phyloP scores from a whole-genome alignment of 73 alveolate species.

The Paramecium caudatum region DNA sequence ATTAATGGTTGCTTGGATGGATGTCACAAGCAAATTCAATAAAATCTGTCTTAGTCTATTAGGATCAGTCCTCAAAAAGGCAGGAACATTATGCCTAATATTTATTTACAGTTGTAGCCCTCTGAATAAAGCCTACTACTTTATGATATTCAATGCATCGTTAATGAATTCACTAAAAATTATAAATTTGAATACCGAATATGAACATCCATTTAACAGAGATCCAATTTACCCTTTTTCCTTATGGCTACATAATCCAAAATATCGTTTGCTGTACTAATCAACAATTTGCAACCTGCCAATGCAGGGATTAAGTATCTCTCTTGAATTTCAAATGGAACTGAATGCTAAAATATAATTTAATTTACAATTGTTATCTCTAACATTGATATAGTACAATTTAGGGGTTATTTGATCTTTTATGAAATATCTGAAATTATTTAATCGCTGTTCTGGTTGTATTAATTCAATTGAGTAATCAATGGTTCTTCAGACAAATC shows the following conservation, averaged over 20 bases:
- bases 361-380: constrained; percentile 23
- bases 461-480: neutral
- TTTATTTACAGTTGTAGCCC: neutral
- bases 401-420: constrained; percentile 37
- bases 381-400: constrained; percentile 52
- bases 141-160: constrained; percentile 18
- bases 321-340: constrained; percentile 32
- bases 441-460: neutral
- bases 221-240: constrained; percentile 7
- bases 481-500: constrained; percentile 40
- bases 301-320: constrained; percentile 14
- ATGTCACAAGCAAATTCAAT: neutral
- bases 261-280: constrained; percentile 42
- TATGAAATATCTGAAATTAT: constrained; percentile 40
- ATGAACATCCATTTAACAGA: constrained; percentile 25
- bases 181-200: neutral
- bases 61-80: constrained; percentile 40
- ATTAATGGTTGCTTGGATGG: constrained; percentile 21
- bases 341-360: neutral
- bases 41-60: constrained; percentile 37
- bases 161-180: neutral
- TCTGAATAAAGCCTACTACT: constrained; percentile 23
- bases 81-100: constrained; percentile 17
- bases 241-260: constrained; percentile 5
- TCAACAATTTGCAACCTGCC: constrained; percentile 55